Conservation (phyloP, 1,139 yeast species). For the Candida frijolesensis region DNA sequence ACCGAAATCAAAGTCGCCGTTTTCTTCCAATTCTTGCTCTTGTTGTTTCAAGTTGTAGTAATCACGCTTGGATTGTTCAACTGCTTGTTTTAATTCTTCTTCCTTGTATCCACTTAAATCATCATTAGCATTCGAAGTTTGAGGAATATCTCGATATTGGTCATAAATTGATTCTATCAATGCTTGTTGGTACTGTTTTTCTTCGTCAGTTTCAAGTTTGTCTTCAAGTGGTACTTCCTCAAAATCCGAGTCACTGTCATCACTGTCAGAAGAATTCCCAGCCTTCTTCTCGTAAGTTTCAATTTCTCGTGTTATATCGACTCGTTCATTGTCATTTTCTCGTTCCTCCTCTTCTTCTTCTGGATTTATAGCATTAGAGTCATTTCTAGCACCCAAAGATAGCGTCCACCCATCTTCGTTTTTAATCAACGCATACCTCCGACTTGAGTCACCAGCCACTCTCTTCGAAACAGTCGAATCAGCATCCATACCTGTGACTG, state of each 20-base stretch:
- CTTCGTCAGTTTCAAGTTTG: slow-evolving; percentile 29
- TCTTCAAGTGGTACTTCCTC: slow-evolving; percentile 56
- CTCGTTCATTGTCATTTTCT: slow-evolving; percentile 23
- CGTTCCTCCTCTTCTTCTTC: slow-evolving; percentile 34
- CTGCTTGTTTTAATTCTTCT: slow-evolving; percentile 46
- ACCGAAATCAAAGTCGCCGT: slow-evolving; percentile 14
- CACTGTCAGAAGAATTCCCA: slow-evolving; percentile 1
- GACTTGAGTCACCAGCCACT: slow-evolving; percentile 83
- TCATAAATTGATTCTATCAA: slow-evolving; percentile 41
- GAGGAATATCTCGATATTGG: slow-evolving; percentile 19
- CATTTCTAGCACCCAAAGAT: slow-evolving; percentile 49
- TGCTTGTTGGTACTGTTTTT: slow-evolving; percentile 33
- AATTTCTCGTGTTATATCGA: slow-evolving; percentile 12
- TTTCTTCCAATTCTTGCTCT: slow-evolving; percentile 19
- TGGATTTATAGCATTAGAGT: slow-evolving; percentile 38
- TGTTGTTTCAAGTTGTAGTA: slow-evolving; percentile 21
- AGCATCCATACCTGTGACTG: slow-evolving; percentile 82
- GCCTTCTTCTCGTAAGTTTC: slow-evolving; percentile 5
- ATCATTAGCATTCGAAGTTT: not conserved
- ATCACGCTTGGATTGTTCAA: slow-evolving; percentile 48
- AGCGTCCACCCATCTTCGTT: slow-evolving; percentile 89
- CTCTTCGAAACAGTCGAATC: slow-evolving; percentile 53
- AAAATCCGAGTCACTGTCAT: slow-evolving; percentile 54
- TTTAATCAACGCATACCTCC: slow-evolving; percentile 73
- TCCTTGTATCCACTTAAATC: slow-evolving; percentile 24